Base-by-base conservation (phyloP, 805 yeast species). In the Yarrowia sp. region DNA sequence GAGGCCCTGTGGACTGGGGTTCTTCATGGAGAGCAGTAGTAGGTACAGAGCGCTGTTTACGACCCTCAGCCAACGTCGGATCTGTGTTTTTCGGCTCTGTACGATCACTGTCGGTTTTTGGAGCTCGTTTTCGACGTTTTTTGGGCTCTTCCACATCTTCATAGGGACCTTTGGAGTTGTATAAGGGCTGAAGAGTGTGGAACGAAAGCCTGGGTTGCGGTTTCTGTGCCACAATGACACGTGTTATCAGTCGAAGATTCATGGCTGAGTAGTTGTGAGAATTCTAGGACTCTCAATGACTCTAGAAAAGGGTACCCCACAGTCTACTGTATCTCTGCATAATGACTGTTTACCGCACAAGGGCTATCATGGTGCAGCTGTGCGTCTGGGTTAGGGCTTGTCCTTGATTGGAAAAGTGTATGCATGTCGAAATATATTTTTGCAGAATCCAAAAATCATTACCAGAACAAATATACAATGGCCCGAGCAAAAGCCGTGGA, bases 401-500 rank as follows among this genome's bases (percentile, higher is more conserved):
- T n/a, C n/a, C n/a, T n/a, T n/a, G n/a, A n/a, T n/a, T n/a, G n/a
- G n/a, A 7, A 19, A 12, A 46, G n/a, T 35, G n/a, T 22, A n/a
- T 35, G 32, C 43, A 33, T 6, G 17, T 22, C 2, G 10, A 38
- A 51, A 28, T 19, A 38, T 36, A 54, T 54, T 24, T 21, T 32
- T 11, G 17, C 10, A 8, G 11, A 17, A 28, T 1, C 22, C 12
- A 32, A 3, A 24, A 28, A 2, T 4, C 54, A 12, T 24, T 22
- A 22, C 7, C n/a, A 28, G 9, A 11, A 38, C 21, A 21, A n/a
- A n/a, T 22, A 28, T 30, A 19, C 16, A n/a, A 43, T 40, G 58
- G 58, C 44, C 19, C 33, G 54, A 49, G 2, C 48, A 19, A 62
- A 62, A 17, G 43, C 62, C 11, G 62, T 59, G 26, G 46, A 52